These are phyloP conservation scores for Boletus rex-veris DNA, from an alignment of 768 basidiomycete genomes.

Conservation along the genomic window DNA sequence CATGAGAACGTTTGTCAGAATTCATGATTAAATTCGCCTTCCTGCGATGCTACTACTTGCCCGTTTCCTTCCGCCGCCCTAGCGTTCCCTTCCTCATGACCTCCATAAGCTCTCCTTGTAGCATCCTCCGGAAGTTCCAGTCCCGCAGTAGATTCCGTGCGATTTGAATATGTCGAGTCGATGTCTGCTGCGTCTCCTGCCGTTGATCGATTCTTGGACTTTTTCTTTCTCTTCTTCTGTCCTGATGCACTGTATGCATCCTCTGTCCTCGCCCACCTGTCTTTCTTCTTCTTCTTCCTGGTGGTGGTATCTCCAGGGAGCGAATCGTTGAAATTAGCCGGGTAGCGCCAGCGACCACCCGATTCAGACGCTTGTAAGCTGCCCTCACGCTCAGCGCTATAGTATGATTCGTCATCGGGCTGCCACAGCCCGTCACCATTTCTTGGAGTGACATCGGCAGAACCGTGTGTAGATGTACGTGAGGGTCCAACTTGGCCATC, in stretches of 20 bases:
- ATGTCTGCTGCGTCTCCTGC: conserved; percentile 32
- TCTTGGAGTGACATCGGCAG: conserved; percentile 12
- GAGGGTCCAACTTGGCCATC: conserved; percentile 64
- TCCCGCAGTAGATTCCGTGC: conserved; percentile 40
- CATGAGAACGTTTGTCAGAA: conserved; percentile 39
- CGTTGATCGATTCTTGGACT: conserved; percentile 48
- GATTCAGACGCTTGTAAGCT: conserved; percentile 35
- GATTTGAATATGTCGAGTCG: conserved; percentile 32
- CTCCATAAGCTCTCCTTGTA: conserved; percentile 62
- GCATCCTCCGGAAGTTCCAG: conserved; percentile 62
- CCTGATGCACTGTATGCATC: conserved; percentile 61
- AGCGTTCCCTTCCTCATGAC: conserved; percentile 11
- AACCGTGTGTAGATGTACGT: conserved; percentile 8
- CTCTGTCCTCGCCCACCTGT: conserved; percentile 83
- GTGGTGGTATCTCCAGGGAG: conserved; percentile 36
- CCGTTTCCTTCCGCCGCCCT: conserved; percentile 16
- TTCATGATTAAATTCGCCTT: conserved; percentile 62
- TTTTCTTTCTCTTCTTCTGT: conserved; percentile 63
- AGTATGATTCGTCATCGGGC: conserved; percentile 73
- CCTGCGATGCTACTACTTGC: conserved; percentile 27
- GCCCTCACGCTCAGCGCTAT: conserved; percentile 42
- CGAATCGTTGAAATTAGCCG: conserved; percentile 75
- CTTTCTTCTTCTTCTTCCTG: conserved; percentile 76
- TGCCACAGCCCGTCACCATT: conserved; percentile 62
- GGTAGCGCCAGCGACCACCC: conserved; percentile 74